Conservation (phyloP, 1,284 basidiomycete species). For the Flammula alnicola region DNA sequence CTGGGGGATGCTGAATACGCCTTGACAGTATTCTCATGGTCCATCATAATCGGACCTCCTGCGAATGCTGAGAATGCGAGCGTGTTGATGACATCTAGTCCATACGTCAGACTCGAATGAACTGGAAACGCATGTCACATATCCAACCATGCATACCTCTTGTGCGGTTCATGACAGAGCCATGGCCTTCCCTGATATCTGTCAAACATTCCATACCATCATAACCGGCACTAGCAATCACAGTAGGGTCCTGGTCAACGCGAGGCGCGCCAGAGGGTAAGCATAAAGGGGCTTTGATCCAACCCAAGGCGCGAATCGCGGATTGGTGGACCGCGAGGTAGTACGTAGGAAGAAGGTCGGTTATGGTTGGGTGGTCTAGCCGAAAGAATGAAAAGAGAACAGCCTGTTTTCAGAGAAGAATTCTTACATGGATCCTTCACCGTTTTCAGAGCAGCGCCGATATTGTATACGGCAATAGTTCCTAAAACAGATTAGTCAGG, state of each 20-base stretch:
- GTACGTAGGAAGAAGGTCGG: constrained; percentile 66
- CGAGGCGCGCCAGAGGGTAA: constrained; percentile 50
- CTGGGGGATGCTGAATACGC: constrained; percentile 70
- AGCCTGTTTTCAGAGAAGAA: background rate
- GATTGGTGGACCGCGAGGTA: constrained; percentile 77
- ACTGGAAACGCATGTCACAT: background rate
- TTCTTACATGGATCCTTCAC: constrained; percentile 32
- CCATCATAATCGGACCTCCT: constrained; percentile 72
- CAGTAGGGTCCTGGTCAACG: constrained; percentile 62
- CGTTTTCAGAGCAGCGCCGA: constrained; percentile 55
- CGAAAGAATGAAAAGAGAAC: background rate
- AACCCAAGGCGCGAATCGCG: constrained; percentile 74
- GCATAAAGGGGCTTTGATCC: constrained; percentile 69
- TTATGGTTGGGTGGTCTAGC: constrained; percentile 29
- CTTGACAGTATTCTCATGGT: constrained; percentile 80
- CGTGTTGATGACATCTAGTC: constrained; percentile 64
- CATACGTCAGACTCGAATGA: background rate
- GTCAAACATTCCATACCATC: constrained; percentile 77
- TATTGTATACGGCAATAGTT: constrained; percentile 74
- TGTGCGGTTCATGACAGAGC: constrained; percentile 73
- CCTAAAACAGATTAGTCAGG: constrained; percentile 63
- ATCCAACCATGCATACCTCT: constrained; percentile 57
- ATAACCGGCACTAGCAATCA: constrained; percentile 76
- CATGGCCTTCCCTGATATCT: constrained; percentile 71
- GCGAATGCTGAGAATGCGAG: constrained; percentile 68